Evolutionary conservation across 805 yeast genomes (phyloP).

Genomic region (Saccharomycopsis oosterbeekiorum): DNA sequence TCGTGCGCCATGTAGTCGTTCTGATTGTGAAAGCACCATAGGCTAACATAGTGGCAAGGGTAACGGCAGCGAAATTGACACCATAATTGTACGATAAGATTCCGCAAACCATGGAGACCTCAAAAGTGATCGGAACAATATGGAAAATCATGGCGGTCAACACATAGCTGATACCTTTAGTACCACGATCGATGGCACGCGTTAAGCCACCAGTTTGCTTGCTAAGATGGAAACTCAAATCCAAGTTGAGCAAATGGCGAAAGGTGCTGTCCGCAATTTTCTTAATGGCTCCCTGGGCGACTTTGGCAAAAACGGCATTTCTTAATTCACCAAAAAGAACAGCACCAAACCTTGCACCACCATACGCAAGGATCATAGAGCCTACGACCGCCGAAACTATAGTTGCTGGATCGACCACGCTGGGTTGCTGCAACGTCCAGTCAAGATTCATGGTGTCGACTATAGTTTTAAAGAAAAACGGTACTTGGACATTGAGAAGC

Average conservation of each 20-base stretch:
- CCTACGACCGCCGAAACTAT: conserved; percentile 57
- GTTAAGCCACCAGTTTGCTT: conserved; percentile 95
- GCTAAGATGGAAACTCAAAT: conserved; percentile 79
- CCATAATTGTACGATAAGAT: conserved; percentile 92
- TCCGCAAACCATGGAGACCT: conserved; percentile 88
- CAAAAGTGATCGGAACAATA: conserved; percentile 85
- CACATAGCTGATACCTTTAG: conserved; percentile 92
- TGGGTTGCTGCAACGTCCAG: conserved; percentile 34
- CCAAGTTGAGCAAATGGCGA: conserved; percentile 71
- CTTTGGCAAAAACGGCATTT: conserved; percentile 92
- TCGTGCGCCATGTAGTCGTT: conserved; percentile 95
- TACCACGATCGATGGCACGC: conserved; percentile 94
- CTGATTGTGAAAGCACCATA: conserved; percentile 80
- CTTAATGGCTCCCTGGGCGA: conserved; percentile 89
- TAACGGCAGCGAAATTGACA: conserved; percentile 75
- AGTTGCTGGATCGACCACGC: conserved; percentile 40
- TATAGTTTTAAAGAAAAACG: conserved; percentile 82
- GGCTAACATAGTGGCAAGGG: conserved; percentile 78
- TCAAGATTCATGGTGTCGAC: conserved; percentile 91
- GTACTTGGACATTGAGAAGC: conserved; percentile 87
- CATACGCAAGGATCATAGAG: conserved; percentile 71
- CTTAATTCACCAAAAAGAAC: conserved; percentile 89
- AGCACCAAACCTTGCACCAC: conserved; percentile 89
- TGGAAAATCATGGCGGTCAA: conserved; percentile 96
- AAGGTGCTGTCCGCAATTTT: conserved; percentile 85